phyloP scores from a whole-genome alignment of 176 grass and related monocot species.

The Eremochloa ophiuroides region DNA sequence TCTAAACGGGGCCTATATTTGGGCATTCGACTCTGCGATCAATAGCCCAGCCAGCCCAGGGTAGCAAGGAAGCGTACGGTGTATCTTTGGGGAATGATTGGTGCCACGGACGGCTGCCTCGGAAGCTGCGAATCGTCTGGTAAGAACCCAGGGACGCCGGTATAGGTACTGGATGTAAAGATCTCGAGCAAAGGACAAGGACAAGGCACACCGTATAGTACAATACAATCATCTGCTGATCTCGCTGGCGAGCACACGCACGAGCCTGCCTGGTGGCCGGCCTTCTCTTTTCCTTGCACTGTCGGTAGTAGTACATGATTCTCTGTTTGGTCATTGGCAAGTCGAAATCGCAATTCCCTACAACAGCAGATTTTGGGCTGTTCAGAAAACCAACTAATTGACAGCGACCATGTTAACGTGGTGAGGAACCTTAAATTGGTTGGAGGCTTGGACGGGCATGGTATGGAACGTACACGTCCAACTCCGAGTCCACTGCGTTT shows the following conservation, averaged over 20 bases:
- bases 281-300: neutral
- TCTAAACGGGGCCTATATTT: too few species aligned
- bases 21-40: neutral
- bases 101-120: neutral
- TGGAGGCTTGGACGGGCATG: neutral
- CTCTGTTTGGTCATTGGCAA: neutral
- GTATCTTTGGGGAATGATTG: conserved; percentile 3
- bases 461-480: neutral
- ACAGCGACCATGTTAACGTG: neutral
- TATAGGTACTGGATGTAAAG: too few species aligned
- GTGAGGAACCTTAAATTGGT: neutral
- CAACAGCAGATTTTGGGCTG: neutral
- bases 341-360: neutral
- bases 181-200: too few species aligned
- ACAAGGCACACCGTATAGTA: neutral
- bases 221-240: neutral
- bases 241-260: neutral
- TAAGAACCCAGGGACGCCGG: neutral
- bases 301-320: neutral
- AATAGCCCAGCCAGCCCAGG: neutral
- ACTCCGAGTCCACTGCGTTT: neutral
- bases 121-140: neutral
- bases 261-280: neutral
- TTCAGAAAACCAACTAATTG: neutral
- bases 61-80: neutral